A percentile compares a stretch with the other conserved stretches of the same genome.
phyloP scores from a whole-genome alignment of 768 basidiomycete genomes.

The Hemileccinum impolitum region DNA sequence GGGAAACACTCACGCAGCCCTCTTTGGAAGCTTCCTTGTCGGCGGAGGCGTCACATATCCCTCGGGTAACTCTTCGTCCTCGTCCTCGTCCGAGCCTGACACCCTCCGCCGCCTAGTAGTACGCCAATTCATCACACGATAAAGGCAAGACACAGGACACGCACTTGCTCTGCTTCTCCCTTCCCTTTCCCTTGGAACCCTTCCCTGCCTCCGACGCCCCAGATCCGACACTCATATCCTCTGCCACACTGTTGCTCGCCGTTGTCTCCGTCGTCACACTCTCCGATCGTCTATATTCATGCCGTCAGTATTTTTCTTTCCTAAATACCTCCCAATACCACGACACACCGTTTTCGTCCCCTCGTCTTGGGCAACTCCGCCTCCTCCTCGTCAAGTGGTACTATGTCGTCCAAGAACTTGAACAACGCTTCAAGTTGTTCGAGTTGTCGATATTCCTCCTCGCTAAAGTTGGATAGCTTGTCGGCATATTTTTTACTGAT shows the following conservation, averaged over 20 bases:
- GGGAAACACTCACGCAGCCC: constrained; percentile 48
- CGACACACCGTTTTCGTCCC: constrained; percentile 43
- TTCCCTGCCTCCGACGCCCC: constrained; percentile 23
- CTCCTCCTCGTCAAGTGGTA: constrained; percentile 63
- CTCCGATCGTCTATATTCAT: constrained; percentile 48
- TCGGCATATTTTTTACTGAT: no score
- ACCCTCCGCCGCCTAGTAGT: constrained; percentile 49
- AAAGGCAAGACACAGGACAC: constrained; percentile 8
- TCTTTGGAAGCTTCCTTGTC: constrained; percentile 51
- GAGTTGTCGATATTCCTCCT: constrained; percentile 56
- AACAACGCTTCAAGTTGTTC: constrained; percentile 63
- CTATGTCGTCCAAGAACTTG: constrained; percentile 67
- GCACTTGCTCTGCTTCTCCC: constrained; percentile 40
- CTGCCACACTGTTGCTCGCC: constrained; percentile 40
- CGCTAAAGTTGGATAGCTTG: no score
- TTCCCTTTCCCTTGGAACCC: constrained; percentile 26
- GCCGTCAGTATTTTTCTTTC: neutral
- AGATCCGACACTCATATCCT: constrained; percentile 32
- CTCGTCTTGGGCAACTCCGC: constrained; percentile 37
- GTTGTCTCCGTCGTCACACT: constrained; percentile 49
- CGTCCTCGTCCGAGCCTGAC: constrained; percentile 49
- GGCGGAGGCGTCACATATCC: constrained; percentile 34
- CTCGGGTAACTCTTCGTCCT: constrained; percentile 39
- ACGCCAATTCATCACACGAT: neutral
- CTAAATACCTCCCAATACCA: no score